phyloP scores from a whole-genome alignment of 257 asterid genomes.

The Solanum paucissectum region DNA sequence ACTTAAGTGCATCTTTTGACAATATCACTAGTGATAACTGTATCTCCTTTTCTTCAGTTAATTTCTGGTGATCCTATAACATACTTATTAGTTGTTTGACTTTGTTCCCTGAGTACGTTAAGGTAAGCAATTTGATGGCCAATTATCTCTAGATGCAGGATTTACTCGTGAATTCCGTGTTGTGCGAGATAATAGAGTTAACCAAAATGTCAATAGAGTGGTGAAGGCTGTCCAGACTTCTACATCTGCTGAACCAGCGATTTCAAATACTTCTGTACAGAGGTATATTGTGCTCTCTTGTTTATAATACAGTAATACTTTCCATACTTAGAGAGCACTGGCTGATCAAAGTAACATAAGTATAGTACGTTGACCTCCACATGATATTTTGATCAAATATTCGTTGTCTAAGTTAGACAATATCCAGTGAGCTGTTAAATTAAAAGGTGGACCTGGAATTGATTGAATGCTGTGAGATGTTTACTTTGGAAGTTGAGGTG shows the following conservation, averaged over 20 bases:
- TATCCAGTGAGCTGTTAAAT: not conserved
- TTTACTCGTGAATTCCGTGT: constrained; percentile 70
- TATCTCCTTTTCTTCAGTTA: not conserved
- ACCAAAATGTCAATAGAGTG: constrained; percentile 39
- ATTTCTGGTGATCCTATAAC: not conserved
- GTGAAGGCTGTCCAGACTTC: constrained; percentile 43
- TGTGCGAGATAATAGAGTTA: constrained; percentile 83
- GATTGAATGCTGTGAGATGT: not conserved
- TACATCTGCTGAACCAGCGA: constrained; percentile 28
- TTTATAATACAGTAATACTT: not conserved
- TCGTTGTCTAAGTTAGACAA: not conserved
- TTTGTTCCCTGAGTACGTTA: not conserved
- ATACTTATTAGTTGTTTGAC: not conserved
- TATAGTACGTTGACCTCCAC: not conserved
- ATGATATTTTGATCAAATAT: not conserved
- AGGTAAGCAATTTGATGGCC: not conserved
- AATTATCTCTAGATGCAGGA: constrained; percentile 41
- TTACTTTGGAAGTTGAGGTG: not conserved
- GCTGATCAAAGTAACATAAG: not conserved
- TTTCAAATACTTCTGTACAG: constrained; percentile 20
- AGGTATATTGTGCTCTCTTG: constrained; percentile 25
- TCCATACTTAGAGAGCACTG: not conserved
- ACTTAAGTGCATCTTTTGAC: not conserved
- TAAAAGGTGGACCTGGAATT: not conserved
- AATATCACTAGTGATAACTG: not conserved